A percentile compares a stretch with the other conserved stretches of the same genome.
Conservation (phyloP, 495 filamentous ascomycete species). For the Trichoderma gamsii region DNA sequence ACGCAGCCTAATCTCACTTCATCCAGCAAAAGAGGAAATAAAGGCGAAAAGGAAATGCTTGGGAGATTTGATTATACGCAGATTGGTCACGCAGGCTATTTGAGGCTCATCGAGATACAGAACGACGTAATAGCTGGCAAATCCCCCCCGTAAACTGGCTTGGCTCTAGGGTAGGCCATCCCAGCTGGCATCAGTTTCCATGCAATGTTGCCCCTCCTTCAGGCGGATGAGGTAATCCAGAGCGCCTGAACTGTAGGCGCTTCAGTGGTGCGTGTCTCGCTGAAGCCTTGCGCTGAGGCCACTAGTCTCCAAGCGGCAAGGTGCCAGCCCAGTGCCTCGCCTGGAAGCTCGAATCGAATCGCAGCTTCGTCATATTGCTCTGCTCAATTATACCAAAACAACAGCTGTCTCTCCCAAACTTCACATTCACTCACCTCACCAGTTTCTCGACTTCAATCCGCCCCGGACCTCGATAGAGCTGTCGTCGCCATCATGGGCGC, state of each 20-base stretch:
- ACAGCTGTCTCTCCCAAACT: background rate
- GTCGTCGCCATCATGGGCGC: slow-evolving; percentile 80
- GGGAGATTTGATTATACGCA: background rate
- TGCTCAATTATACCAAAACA: background rate
- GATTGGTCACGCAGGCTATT: background rate
- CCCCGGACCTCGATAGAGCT: slow-evolving; percentile 3
- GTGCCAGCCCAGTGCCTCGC: background rate
- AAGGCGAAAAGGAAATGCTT: background rate
- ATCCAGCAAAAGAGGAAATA: background rate
- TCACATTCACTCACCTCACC: background rate
- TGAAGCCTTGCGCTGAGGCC: slow-evolving; percentile 13
- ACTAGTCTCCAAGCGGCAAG: background rate
- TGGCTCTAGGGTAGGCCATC: slow-evolving; percentile 4
- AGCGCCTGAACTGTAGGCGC: background rate
- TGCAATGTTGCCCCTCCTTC: too few species aligned
- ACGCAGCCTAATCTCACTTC: background rate
- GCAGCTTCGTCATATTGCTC: background rate
- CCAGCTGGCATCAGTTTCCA: background rate
- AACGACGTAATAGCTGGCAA: background rate
- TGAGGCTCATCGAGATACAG: background rate
- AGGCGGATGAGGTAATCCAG: slow-evolving; percentile 1
- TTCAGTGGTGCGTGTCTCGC: slow-evolving; percentile 12
- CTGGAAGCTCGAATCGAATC: background rate
- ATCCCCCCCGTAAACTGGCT: background rate
- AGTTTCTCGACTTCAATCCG: background rate